A percentile compares a stretch with the other conserved stretches of the same genome.
Conservation (phyloP, 495 filamentous ascomycete species). For the Friedmanniomyces endolithicus region DNA sequence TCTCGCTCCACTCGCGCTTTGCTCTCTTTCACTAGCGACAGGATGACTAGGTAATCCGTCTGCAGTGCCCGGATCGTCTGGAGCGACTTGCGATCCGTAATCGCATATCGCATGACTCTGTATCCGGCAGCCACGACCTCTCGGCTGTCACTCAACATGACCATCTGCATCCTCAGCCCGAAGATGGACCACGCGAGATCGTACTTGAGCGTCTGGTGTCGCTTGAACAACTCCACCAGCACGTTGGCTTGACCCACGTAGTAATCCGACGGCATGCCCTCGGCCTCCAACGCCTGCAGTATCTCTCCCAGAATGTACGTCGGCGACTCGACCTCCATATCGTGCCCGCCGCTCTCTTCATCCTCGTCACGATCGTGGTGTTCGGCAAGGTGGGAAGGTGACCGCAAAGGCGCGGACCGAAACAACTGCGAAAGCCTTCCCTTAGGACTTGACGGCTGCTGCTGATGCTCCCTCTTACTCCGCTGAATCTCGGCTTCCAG, state of each 20-base stretch:
- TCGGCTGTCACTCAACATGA: slow-evolving; percentile 88
- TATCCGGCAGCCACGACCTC: slow-evolving; percentile 94
- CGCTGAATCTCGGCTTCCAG: slow-evolving; percentile 61
- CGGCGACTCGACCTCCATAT: slow-evolving; percentile 51
- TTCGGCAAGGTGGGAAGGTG: slow-evolving; percentile 17
- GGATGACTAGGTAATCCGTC: slow-evolving; percentile 81
- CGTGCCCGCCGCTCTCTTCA: slow-evolving; percentile 46
- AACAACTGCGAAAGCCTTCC: slow-evolving; percentile 58
- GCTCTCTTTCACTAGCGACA: slow-evolving; percentile 86
- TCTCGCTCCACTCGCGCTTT: slow-evolving; percentile 94
- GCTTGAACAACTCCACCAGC: slow-evolving; percentile 82
- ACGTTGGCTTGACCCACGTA: slow-evolving; percentile 87
- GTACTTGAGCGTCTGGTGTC: slow-evolving; percentile 85
- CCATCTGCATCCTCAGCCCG: slow-evolving; percentile 79
- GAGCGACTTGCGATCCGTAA: slow-evolving; percentile 80
- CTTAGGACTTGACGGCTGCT: slow-evolving; percentile 49
- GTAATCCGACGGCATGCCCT: slow-evolving; percentile 81
- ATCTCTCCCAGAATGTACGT: slow-evolving; percentile 82
- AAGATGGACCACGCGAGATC: slow-evolving; percentile 92
- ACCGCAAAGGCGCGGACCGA: slow-evolving; percentile 28
- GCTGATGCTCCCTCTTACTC: slow-evolving; percentile 23
- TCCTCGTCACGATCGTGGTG: slow-evolving; percentile 14
- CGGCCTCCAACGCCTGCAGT: slow-evolving; percentile 72
- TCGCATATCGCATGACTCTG: slow-evolving; percentile 82
- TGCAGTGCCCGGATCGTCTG: slow-evolving; percentile 76